Conservation (phyloP, 768 basidiomycete genomes). For the Terana coerulea region DNA sequence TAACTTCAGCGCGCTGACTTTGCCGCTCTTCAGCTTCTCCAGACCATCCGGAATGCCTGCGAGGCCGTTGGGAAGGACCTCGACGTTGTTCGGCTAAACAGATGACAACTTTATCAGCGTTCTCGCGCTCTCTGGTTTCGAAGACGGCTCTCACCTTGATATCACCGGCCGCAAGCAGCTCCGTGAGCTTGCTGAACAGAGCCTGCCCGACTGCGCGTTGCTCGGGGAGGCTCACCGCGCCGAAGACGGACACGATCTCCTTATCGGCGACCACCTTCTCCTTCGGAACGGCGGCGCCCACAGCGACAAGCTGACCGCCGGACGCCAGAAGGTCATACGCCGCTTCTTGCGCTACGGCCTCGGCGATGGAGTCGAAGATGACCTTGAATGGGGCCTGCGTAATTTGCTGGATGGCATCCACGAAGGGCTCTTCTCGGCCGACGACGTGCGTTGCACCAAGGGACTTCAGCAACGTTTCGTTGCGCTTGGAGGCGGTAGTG, state of each 20-base stretch:
- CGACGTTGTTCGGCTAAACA: constrained; percentile 34
- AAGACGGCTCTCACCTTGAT: constrained; percentile 16
- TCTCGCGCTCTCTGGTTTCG: not conserved
- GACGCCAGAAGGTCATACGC: constrained; percentile 22
- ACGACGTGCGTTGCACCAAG: constrained; percentile 30
- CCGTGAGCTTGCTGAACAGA: constrained; percentile 16
- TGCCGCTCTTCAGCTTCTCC: constrained; percentile 30
- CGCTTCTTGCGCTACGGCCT: constrained; percentile 19
- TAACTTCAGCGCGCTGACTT: constrained; percentile 41
- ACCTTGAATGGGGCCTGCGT: constrained; percentile 19
- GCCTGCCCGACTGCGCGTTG: constrained; percentile 10
- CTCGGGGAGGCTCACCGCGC: constrained; percentile 1
- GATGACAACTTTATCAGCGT: not conserved
- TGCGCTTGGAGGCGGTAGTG: constrained; percentile 25
- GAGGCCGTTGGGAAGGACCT: constrained; percentile 39
- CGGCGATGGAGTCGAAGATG: constrained; percentile 22
- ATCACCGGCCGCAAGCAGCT: constrained; percentile 13
- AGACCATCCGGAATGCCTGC: constrained; percentile 35
- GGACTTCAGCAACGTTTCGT: constrained; percentile 21
- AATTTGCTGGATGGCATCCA: constrained; percentile 7
- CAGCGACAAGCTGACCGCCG: constrained; percentile 18
- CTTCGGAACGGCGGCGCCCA: constrained; percentile 6
- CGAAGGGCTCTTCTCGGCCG: constrained; percentile 14
- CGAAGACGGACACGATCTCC: constrained; percentile 41
- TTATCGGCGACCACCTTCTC: constrained; percentile 34